Base-by-base conservation (phyloP, 2,329 filamentous ascomycete genomes). In the Xylaria sp. region DNA sequence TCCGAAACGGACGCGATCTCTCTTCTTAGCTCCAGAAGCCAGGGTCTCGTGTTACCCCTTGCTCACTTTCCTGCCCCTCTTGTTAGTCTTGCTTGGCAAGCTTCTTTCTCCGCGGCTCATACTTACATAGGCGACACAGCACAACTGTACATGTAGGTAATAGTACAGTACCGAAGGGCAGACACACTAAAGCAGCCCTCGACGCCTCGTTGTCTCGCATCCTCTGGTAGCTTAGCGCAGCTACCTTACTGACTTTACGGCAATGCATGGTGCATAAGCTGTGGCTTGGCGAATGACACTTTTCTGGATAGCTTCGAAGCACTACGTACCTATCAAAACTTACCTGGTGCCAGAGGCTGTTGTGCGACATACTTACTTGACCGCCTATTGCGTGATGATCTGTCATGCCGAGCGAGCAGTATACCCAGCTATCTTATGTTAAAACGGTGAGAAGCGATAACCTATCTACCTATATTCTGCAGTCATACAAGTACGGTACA, bases 91-190 rank as follows among this genome's bases (percentile, higher is more conserved):
- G 46, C 64, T 66, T 66, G 57, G 57, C 51, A 44, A 28, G 15
- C 41, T 23, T 34, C 13, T 41, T 50, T 62, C 52, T 66, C 58
- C 58, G 57, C 58, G 58, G 58, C 18, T 25, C 15, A 8, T 18
- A 51, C 10, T 10, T 10, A 37, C 34, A 37, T 37, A 25, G 25
- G 25, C 25, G 31, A 34, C 5, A 9, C 31, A 34, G 31, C 31
- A 34, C 31, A 4, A 34, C 31, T 34, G 31, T 34, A 37, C 34
- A 10, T 37, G 34, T 9, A 37, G 7, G 34, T 12, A 15, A n/a
- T 41, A 41, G 28, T 20, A 54, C 28, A 5, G 25, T 56, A 41
- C 34, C 34, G 34, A 56, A 34, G 34, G 34, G 34, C n/a, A 41
- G 54, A n/a, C 23, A 25, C 52, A 23, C 54, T 56, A 56, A 41